Percentiles rank a stretch among this genome's conserved stretches.
These are phyloP conservation scores for Rubia yunnanensis DNA, from an alignment of 257 asterid genomes.

Conservation along the genomic window DNA sequence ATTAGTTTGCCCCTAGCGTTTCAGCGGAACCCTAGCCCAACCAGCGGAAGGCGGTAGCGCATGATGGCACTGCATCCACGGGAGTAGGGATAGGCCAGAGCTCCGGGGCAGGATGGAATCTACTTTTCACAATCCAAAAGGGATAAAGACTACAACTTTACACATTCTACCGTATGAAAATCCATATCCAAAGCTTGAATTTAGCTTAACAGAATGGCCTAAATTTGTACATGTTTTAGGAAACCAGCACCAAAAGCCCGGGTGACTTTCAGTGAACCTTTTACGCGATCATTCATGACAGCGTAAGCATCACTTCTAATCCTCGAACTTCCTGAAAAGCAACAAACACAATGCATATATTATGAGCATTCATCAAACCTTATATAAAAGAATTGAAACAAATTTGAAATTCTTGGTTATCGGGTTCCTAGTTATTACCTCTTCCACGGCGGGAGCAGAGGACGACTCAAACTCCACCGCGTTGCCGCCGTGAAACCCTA, in stretches of 20 bases:
- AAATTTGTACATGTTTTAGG: constrained; percentile 74
- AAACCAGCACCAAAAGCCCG: constrained; percentile 98
- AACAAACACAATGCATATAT: too few species aligned
- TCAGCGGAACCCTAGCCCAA: too few species aligned
- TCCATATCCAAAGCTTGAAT: constrained; percentile 17
- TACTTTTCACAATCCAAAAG: constrained; percentile 27
- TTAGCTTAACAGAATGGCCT: constrained; percentile 5
- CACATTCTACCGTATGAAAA: constrained; percentile 3
- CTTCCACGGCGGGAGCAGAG: constrained; percentile 74
- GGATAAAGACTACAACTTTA: constrained; percentile 17
- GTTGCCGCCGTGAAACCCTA: too few species aligned
- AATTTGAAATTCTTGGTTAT: too few species aligned
- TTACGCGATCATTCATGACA: constrained; percentile 68
- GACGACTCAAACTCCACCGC: constrained; percentile 43
- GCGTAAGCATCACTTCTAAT: constrained; percentile 60
- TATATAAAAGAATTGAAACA: constrained; percentile 4
- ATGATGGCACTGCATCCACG: too few species aligned
- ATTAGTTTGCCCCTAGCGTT: too few species aligned
- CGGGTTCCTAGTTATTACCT: constrained; percentile 41
- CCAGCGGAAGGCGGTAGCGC: too few species aligned
- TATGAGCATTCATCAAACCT: too few species aligned
- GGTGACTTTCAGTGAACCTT: constrained; percentile 89
- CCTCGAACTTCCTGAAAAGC: constrained; percentile 60
- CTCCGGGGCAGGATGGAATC: too few species aligned
- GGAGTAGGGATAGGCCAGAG: too few species aligned